Evolutionary conservation across 495 filamentous ascomycete species (phyloP).

Genomic region (Bombardia bombarda): DNA sequence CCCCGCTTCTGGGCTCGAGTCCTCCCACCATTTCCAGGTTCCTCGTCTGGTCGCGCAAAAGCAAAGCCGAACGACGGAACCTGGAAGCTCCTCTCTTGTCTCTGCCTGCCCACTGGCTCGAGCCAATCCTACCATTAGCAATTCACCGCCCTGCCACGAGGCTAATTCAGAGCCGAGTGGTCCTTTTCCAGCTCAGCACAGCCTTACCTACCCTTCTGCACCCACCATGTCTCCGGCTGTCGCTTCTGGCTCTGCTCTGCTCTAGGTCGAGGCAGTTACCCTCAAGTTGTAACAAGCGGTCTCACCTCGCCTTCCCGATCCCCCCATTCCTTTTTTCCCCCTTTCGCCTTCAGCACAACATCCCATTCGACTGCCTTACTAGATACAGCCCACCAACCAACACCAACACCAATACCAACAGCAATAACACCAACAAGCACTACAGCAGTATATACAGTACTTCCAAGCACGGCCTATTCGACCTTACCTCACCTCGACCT

Average conservation of each 20-base stretch:
- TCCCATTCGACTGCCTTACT: background rate
- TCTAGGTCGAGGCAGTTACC: too few species aligned
- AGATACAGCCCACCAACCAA: background rate
- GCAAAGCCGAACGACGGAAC: slow-evolving; percentile 5
- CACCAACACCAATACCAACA: too few species aligned
- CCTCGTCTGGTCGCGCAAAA: slow-evolving; percentile 1
- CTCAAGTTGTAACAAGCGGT: too few species aligned
- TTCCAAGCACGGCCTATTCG: too few species aligned
- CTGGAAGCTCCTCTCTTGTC: background rate
- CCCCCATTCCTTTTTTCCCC: too few species aligned
- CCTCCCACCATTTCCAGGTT: slow-evolving; percentile 1
- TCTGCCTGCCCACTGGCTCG: slow-evolving; percentile 3
- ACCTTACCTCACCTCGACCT: too few species aligned
- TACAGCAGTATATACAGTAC: too few species aligned
- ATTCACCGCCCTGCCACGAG: slow-evolving; percentile 22
- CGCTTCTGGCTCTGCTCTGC: too few species aligned
- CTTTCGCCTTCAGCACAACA: slow-evolving; percentile 1
- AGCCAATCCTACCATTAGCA: slow-evolving; percentile 11
- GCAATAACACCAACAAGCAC: too few species aligned
- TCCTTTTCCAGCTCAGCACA: slow-evolving; percentile 19
- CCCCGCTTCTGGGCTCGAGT: background rate
- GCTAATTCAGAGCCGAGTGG: slow-evolving; percentile 28
- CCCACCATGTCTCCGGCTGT: slow-evolving; percentile 1
- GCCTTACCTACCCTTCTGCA: slow-evolving; percentile 17
- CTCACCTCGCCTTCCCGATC: too few species aligned